These are phyloP conservation scores for Isatis lusitanica DNA, from an alignment of 441 rosid genomes.

Conservation along the genomic window DNA sequence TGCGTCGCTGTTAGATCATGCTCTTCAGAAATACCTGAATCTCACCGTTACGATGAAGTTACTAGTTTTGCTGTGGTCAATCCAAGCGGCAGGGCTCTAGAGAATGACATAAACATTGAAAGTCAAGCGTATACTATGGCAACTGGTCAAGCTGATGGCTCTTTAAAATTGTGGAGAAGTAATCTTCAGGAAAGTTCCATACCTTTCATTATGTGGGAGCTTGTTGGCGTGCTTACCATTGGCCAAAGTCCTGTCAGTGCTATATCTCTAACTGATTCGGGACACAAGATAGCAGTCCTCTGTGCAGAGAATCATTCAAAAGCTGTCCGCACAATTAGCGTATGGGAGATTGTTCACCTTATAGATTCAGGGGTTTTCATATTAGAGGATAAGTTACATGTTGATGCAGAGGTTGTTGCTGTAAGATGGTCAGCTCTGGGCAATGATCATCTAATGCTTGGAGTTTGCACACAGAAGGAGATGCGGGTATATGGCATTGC, in stretches of 20 bases:
- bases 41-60: slow-evolving; percentile 52
- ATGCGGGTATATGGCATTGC: slow-evolving; percentile 59
- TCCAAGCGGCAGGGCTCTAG: slow-evolving; percentile 46
- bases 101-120: slow-evolving; percentile 36
- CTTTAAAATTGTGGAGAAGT: slow-evolving; percentile 83
- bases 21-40: slow-evolving; percentile 74
- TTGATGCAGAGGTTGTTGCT: slow-evolving; percentile 54
- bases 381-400: slow-evolving; percentile 61
- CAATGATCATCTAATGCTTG: slow-evolving; percentile 72
- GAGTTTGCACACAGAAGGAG: slow-evolving; percentile 73
- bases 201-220: slow-evolving; percentile 56
- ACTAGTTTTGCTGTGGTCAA: slow-evolving; percentile 71
- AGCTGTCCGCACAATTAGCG: slow-evolving; percentile 41
- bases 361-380: slow-evolving; percentile 65
- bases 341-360: slow-evolving; percentile 73
- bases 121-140: slow-evolving; percentile 72
- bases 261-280: slow-evolving; percentile 63
- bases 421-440: slow-evolving; percentile 74
- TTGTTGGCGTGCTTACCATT: slow-evolving; percentile 71
- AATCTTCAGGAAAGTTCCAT: slow-evolving; percentile 44
- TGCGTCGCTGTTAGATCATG: slow-evolving; percentile 55
- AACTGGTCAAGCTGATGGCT: slow-evolving; percentile 83
- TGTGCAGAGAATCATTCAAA: slow-evolving; percentile 43
- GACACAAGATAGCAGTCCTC: slow-evolving; percentile 73
- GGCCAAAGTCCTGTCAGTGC: slow-evolving; percentile 61